Base-by-base conservation (phyloP, 129 eudicot genomes). In the Flaveria trinervia region DNA sequence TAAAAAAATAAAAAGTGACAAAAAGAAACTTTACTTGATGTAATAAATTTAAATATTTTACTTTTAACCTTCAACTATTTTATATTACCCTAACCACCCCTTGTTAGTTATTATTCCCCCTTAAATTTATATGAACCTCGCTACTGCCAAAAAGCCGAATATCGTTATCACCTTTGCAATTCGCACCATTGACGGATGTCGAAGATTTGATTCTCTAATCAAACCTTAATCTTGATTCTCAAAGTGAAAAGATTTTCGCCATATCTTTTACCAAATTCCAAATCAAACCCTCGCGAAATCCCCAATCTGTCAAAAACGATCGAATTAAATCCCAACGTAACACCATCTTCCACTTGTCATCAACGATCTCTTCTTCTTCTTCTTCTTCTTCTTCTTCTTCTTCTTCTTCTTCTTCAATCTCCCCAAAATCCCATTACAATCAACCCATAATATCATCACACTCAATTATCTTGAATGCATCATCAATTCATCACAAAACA, bases 261-360 rank as follows among this genome's bases (percentile, higher is more conserved):
- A 61, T 11, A 61, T 61, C 67, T 7, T 20, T 56, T 26, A 18
- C 62, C 28, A 17, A 56, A 56, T 56, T 56, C 62, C 28, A 18
- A 56, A 17, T 56, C 61, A 55, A 55, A 55, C 28, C 61, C 61
- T 55, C 61, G 5, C 8, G 26, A 56, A 49, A 56, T 7, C 14
- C 60, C 62, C 62, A 56, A 56, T 56, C 14, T 56, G 14, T 56
- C 62, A 56, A 18, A 56, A 57, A 20, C 30, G 16, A 57, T 57
- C 33, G 30, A 10, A 59, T 59, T 17, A 12, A 59, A 59, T 22
- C 22, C 12, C 36, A 59, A 59, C 25, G 65, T 10, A 23, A 57
- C 65, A 57, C 14, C 61, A 23, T 59, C 36, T 9, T 22, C 65
- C 65, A 59, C 65, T 33, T 59, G 65, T 25, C 65, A 59, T 59